A percentile compares a stretch with the other conserved stretches of the same genome.
Conservation (phyloP, 495 filamentous ascomycete genomes). For the Xylaria telfairii region DNA sequence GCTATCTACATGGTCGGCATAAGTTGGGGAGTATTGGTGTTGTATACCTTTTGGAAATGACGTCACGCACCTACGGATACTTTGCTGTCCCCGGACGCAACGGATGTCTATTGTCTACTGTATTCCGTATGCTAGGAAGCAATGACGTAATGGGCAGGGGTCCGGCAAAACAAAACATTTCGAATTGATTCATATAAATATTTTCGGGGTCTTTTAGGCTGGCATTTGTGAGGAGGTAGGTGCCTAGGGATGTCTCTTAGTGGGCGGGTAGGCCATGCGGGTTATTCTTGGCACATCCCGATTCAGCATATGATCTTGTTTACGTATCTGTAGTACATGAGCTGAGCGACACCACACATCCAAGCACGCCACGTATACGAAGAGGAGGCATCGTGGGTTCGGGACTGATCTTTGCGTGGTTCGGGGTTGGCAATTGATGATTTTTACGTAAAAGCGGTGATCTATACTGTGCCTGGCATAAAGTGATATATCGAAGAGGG, state of each 20-base stretch:
- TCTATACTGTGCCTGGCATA: conserved; percentile 1
- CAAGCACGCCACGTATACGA: not conserved
- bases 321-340: not conserved
- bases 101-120: not conserved
- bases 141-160: not conserved
- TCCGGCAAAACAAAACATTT: too few species aligned
- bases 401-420: not conserved
- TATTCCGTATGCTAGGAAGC: too few species aligned
- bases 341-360: not conserved
- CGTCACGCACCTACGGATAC: not conserved
- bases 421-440: not conserved
- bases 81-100: not conserved
- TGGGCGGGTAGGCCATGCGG: not conserved
- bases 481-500: not conserved
- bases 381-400: not conserved
- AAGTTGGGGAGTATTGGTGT: too few species aligned
- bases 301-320: not conserved
- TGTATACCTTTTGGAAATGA: not conserved
- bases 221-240: too few species aligned
- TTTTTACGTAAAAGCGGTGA: conserved; percentile 2
- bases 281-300: not conserved
- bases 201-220: too few species aligned
- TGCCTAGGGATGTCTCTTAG: too few species aligned
- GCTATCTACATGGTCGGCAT: too few species aligned
- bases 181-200: too few species aligned